These are phyloP conservation scores for Thozetella sp. DNA, from an alignment of 495 filamentous ascomycete genomes.

Conservation along the genomic window DNA sequence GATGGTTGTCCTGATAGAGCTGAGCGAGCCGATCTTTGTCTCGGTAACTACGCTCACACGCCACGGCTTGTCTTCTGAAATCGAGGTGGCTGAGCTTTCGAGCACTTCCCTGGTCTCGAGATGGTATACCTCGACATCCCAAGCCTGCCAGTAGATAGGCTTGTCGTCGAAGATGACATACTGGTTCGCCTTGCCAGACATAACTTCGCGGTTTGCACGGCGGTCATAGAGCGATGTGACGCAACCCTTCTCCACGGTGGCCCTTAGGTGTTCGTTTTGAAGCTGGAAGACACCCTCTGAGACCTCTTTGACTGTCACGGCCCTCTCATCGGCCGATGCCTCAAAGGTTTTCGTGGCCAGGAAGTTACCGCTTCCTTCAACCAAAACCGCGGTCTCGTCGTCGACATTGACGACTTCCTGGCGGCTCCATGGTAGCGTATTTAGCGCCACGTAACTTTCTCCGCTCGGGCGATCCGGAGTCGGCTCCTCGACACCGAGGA, in stretches of 20 bases:
- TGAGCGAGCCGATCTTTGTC: constrained; percentile 83
- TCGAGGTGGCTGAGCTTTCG: constrained; percentile 58
- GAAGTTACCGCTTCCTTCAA: constrained; percentile 44
- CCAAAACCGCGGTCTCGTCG: constrained; percentile 39
- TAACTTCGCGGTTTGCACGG: no score
- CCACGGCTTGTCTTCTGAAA: constrained; percentile 71
- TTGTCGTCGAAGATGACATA: constrained; percentile 97
- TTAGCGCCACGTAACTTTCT: constrained; percentile 58
- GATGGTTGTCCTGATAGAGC: constrained; percentile 85
- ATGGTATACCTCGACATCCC: constrained; percentile 98
- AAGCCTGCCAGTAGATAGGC: constrained; percentile 98
- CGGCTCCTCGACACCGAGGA: constrained; percentile 66
- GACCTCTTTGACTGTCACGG: constrained; percentile 67
- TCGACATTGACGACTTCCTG: constrained; percentile 70
- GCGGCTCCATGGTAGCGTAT: constrained; percentile 84
- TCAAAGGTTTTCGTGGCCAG: constrained; percentile 52
- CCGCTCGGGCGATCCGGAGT: constrained; percentile 29
- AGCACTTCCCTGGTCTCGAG: constrained; percentile 83
- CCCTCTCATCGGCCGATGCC: constrained; percentile 33
- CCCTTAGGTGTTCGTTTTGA: constrained; percentile 70
- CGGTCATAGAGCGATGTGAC: constrained; percentile 87
- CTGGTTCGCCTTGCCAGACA: constrained; percentile 66
- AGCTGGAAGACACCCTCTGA: constrained; percentile 74
- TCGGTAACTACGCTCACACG: constrained; percentile 77
- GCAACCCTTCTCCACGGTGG: constrained; percentile 70